Percentiles rank a stretch among this genome's conserved stretches.
phyloP scores from a whole-genome alignment of 805 yeast genomes.

The Spathaspora passalidarum region DNA sequence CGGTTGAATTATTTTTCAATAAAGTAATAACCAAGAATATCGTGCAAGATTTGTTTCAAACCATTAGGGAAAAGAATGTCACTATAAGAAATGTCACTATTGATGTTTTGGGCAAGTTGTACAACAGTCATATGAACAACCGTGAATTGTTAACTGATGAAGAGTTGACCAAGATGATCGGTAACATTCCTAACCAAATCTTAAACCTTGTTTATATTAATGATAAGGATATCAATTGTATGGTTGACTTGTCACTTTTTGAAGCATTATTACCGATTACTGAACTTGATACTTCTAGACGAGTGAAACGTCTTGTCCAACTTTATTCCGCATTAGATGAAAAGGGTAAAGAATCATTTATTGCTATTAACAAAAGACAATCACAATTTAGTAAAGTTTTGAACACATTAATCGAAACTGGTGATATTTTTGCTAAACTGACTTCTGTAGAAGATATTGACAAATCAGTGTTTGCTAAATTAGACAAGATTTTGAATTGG shows the following conservation, averaged over 20 bases:
- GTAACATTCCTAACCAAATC: conserved; percentile 62
- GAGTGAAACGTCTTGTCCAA: conserved; percentile 54
- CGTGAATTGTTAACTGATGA: conserved; percentile 22
- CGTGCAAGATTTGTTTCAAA: conserved; percentile 53
- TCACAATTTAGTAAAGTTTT: conserved; percentile 54
- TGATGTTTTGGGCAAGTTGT: conserved; percentile 51
- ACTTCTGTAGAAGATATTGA: conserved; percentile 20
- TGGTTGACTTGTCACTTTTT: conserved; percentile 59
- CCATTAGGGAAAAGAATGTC: conserved; percentile 68
- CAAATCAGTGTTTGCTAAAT: conserved; percentile 26
- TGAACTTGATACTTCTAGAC: conserved; percentile 37
- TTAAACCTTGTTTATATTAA: conserved; percentile 71
- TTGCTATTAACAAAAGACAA: conserved; percentile 70
- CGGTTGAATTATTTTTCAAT: conserved; percentile 44
- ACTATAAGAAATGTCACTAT: conserved; percentile 64
- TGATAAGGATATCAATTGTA: conserved; percentile 60
- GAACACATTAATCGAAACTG: conserved; percentile 43
- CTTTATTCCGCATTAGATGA: conserved; percentile 50
- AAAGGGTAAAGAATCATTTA: conserved; percentile 60
- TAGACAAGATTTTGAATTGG: conserved; percentile 61
- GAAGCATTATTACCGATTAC: conserved; percentile 58
- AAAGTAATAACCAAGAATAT: conserved; percentile 47
- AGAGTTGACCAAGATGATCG: conserved; percentile 26
- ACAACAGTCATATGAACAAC: conserved; percentile 37
- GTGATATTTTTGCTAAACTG: conserved; percentile 29